Evolutionary conservation across 192 early-diverging fungal genomes (phyloP).

Genomic region (Backusella tarrabulga): DNA sequence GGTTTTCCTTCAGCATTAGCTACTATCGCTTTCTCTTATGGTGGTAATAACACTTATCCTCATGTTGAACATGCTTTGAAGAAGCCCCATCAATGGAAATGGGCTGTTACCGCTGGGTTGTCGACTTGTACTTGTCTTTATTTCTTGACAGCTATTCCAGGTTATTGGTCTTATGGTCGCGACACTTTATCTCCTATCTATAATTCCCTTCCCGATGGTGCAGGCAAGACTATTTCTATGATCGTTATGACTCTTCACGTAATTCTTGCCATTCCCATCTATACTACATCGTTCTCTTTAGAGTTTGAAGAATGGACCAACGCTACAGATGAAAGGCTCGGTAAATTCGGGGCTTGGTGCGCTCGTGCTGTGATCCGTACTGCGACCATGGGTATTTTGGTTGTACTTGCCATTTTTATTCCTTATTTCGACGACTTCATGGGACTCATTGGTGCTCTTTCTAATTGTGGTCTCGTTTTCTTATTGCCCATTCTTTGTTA

Average conservation of each 20-base stretch:
- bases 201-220: slow-evolving; percentile 64
- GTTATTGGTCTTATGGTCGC: slow-evolving; percentile 73
- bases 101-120: slow-evolving; percentile 63
- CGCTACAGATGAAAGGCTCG: slow-evolving; percentile 56
- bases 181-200: slow-evolving; percentile 69
- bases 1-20: slow-evolving; percentile 76
- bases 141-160: slow-evolving; percentile 63
- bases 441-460: slow-evolving; percentile 74
- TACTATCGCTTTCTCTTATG: slow-evolving; percentile 81
- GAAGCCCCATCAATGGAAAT: slow-evolving; percentile 66
- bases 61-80: slow-evolving; percentile 83
- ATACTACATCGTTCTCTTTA: slow-evolving; percentile 70
- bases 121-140: slow-evolving; percentile 69
- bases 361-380: slow-evolving; percentile 58
- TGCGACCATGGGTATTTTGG: slow-evolving; percentile 51
- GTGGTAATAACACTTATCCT: slow-evolving; percentile 82
- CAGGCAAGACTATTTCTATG: slow-evolving; percentile 56
- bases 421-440: slow-evolving; percentile 82
- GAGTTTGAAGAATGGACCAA: slow-evolving; percentile 70
- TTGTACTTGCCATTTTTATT: slow-evolving; percentile 61
- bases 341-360: slow-evolving; percentile 47
- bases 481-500: slow-evolving; percentile 82
- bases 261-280: slow-evolving; percentile 75
- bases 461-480: slow-evolving; percentile 81
- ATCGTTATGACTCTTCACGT: slow-evolving; percentile 82